Base-by-base conservation (phyloP, 169 alveolate species). In the Eimeria maxima region DNA sequence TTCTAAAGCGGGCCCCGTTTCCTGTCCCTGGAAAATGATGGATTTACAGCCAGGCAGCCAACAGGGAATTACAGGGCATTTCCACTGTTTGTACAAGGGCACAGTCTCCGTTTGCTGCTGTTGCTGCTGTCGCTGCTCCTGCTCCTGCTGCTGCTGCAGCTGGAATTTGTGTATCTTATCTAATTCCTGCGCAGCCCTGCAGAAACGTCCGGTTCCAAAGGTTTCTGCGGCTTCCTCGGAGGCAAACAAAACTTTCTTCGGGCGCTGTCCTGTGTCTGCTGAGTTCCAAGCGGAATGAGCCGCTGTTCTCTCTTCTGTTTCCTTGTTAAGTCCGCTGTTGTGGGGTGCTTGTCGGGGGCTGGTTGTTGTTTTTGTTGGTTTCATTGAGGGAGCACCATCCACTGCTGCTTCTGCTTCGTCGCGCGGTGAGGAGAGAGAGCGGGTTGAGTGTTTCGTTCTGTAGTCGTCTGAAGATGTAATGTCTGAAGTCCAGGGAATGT, bases 1-100 rank as follows among this genome's bases (percentile, higher is more conserved):
- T 27, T 10, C 47, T 6, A 76, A 44, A 0, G 16, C 42, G 24
- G 44, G 53, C 44, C 6, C 38, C 4, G 11, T 13, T 10, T 47
- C 44, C 7, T 50, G 16, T 24, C 81, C 95, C 33, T 45, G 87
- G 10, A 47, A 22, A 8, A 38, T 22, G 22, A 11, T 63, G 38
- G 44, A 18, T 76, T 42, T 76, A 42, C 87, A 76, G 16, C 87
- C 87, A 33, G 87, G 87, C 60, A 27, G 6, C 87, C 87, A 76
- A 76, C 87, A 76, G 16, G 87, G 87, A 76, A 76, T 76, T 18
- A 76, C 87, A 20, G 27, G n/a, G 63, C 87, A 22, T 24, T 76
- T 76, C 87, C 87, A 76, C 60, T 16, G 87, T 42, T 38, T 42
- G 63, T 76, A 47, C 27, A 45, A 63, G 4, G 87, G 87, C 11